Conservation (phyloP, 345 rosid genomes). For the Hirschfeldia incana region DNA sequence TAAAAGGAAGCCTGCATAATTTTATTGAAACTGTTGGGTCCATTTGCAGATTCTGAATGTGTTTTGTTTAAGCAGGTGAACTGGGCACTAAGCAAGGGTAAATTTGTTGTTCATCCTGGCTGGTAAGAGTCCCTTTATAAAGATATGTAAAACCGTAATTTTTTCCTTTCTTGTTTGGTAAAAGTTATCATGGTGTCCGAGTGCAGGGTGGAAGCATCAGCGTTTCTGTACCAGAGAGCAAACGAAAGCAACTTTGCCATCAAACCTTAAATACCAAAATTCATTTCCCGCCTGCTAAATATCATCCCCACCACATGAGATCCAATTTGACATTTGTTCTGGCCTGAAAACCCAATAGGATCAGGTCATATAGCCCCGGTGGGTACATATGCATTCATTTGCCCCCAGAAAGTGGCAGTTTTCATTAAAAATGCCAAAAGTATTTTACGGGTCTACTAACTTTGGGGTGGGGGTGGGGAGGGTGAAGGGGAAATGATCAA, state of each 20-base stretch:
- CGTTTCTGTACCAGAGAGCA: constrained; percentile 94
- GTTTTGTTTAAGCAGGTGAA: constrained; percentile 69
- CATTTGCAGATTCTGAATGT: constrained; percentile 17
- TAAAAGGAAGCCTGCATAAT: constrained; percentile 30
- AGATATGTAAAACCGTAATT: background rate
- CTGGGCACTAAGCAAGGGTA: constrained; percentile 81
- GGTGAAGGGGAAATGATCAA: constrained; percentile 5
- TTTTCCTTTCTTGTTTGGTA: constrained; percentile 1
- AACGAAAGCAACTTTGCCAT: constrained; percentile 82
- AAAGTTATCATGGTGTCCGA: constrained; percentile 16
- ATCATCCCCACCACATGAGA: constrained; percentile 2
- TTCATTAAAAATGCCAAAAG: constrained; percentile 10
- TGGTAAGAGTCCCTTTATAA: constrained; percentile 56
- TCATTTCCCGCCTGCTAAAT: background rate
- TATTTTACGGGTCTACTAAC: constrained; percentile 8
- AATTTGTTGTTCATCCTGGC: constrained; percentile 91
- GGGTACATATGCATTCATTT: constrained; percentile 30
- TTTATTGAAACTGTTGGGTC: background rate
- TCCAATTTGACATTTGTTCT: constrained; percentile 10
- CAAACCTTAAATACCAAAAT: constrained; percentile 54
- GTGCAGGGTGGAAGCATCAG: constrained; percentile 99
- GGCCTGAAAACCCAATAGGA: constrained; percentile 19
- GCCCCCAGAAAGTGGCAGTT: constrained; percentile 4
- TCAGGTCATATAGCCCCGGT: background rate
- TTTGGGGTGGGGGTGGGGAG: background rate